A percentile compares a stretch with the other conserved stretches of the same genome.
phyloP scores from a whole-genome alignment of 1,139 yeast species.

The Tardiomyces digboiensis region DNA sequence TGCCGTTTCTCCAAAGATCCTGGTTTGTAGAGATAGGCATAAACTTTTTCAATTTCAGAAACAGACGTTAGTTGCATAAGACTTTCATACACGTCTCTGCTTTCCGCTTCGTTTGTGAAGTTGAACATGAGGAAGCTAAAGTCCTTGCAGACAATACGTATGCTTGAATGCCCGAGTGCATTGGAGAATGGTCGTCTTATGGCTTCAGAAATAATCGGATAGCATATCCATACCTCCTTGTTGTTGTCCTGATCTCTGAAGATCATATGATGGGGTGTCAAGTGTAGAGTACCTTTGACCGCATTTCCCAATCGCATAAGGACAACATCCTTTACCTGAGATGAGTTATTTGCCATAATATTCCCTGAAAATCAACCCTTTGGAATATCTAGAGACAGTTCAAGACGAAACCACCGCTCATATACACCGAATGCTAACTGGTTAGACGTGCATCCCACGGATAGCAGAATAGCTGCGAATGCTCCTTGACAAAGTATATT shows the following conservation, averaged over 20 bases:
- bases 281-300: slow-evolving; percentile 57
- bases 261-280: slow-evolving; percentile 82
- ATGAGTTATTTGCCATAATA: neutral
- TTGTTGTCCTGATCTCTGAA: slow-evolving; percentile 41
- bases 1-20: slow-evolving; percentile 42
- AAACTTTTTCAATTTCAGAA: slow-evolving; percentile 44
- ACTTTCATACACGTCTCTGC: slow-evolving; percentile 65
- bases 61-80: slow-evolving; percentile 57
- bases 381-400: too few species aligned
- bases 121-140: slow-evolving; percentile 80
- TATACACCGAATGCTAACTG: too few species aligned
- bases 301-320: slow-evolving; percentile 62
- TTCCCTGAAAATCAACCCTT: too few species aligned
- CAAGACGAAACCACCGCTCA: too few species aligned
- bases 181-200: slow-evolving; percentile 3
- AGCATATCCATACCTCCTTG: slow-evolving; percentile 85
- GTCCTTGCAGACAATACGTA: slow-evolving; percentile 75
- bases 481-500: too few species aligned
- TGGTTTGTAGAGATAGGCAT: slow-evolving; percentile 63
- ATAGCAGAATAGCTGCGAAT: too few species aligned
- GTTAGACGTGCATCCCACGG: too few species aligned
- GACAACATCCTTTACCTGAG: slow-evolving; percentile 52
- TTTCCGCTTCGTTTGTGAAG: slow-evolving; percentile 48
- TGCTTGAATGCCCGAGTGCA: slow-evolving; percentile 16
- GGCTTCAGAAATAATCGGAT: slow-evolving; percentile 55